Percentiles rank a stretch among this genome's conserved stretches.
These are phyloP conservation scores for Blumeria hordei DNA, from an alignment of 2,329 filamentous ascomycete genomes.

Conservation along the genomic window DNA sequence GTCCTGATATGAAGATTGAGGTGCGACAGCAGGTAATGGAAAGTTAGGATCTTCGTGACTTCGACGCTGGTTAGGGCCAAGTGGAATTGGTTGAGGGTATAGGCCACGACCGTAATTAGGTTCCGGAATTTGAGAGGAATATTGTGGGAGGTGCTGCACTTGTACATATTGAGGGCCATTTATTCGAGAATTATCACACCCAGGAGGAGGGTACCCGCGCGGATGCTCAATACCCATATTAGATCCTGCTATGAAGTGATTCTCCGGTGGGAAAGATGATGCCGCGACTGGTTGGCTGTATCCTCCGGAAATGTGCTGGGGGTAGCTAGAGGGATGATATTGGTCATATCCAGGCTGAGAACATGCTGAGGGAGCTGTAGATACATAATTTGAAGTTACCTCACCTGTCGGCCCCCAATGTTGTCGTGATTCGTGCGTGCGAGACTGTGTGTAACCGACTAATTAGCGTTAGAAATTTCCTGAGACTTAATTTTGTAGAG, in stretches of 20 bases:
- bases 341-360: conserved; percentile 11
- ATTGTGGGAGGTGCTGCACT: conserved; percentile 17
- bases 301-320: conserved; percentile 6
- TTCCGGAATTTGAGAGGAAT: conserved; percentile 22
- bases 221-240: conserved; percentile 5
- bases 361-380: conserved; percentile 4
- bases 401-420: conserved; percentile 15
- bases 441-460: conserved; percentile 16
- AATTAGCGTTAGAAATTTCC: conserved; percentile 16
- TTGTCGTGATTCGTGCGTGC: conserved; percentile 15
- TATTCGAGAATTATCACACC: conserved; percentile 6
- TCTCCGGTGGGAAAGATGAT: conserved; percentile 4
- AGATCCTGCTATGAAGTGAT: conserved; percentile 13
- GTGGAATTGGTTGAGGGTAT: conserved; percentile 18
- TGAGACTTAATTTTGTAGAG: conserved; percentile 11
- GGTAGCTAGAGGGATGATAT: conserved; percentile 7
- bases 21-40: conserved; percentile 7
- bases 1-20: not conserved
- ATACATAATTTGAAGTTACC: conserved; percentile 7
- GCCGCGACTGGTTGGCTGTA: not conserved
- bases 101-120: conserved; percentile 35
- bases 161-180: conserved; percentile 6
- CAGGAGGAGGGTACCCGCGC: conserved; percentile 5
- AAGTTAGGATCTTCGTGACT: conserved; percentile 14
- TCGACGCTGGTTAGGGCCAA: conserved; percentile 3